These are phyloP conservation scores for Linum lewisii DNA, from an alignment of 345 rosid species.

Conservation along the genomic window DNA sequence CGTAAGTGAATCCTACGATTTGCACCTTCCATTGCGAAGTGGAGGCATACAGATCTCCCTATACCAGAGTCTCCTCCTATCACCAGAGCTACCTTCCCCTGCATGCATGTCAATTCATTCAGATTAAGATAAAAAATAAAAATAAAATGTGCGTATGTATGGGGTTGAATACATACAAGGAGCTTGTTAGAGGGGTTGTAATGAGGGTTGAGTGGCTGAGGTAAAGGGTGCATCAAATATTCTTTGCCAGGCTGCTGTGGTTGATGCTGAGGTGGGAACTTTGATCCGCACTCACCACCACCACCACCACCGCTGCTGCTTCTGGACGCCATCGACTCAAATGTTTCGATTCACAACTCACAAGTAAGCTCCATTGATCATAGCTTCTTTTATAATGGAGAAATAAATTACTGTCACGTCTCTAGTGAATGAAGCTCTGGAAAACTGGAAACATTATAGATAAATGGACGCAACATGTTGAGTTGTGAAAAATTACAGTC, in stretches of 20 bases:
- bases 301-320: background rate
- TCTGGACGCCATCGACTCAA: background rate
- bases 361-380: too few species aligned
- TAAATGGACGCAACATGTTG: too few species aligned
- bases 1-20: background rate
- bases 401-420: too few species aligned
- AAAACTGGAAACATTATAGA: too few species aligned
- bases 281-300: background rate
- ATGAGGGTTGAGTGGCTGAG: background rate
- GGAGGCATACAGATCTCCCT: background rate
- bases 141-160: too few species aligned
- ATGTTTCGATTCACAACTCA: too few species aligned
- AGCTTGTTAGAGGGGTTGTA: background rate
- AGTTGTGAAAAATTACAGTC: too few species aligned
- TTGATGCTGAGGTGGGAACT: background rate
- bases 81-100: background rate
- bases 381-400: too few species aligned
- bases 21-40: background rate
- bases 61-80: background rate
- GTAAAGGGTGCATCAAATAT: background rate
- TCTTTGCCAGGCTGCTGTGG: background rate
- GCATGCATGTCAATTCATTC: background rate
- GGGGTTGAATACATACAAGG: background rate
- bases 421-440: too few species aligned
- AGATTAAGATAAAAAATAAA: too few species aligned